A percentile compares a stretch with the other conserved stretches of the same genome.
These are phyloP conservation scores for Physaria fendleri DNA, from an alignment of 345 rosid species.

Conservation along the genomic window DNA sequence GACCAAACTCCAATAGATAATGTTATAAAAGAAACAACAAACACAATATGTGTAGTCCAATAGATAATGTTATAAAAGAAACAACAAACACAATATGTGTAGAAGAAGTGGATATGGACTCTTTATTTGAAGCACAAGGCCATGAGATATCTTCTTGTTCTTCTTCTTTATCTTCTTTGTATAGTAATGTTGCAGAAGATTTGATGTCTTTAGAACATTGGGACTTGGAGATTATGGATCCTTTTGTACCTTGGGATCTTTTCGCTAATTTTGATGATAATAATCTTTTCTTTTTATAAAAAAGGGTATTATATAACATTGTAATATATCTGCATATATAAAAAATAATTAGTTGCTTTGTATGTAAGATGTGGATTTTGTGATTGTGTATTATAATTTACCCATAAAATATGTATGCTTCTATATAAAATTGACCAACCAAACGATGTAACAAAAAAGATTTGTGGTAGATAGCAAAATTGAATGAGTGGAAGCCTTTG, in stretches of 20 bases:
- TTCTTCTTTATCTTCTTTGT: slow-evolving; percentile 28
- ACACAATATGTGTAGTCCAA: no score
- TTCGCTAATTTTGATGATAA: slow-evolving; percentile 42
- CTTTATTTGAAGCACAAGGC: slow-evolving; percentile 30
- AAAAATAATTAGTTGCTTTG: neutral
- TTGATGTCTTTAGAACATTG: slow-evolving; percentile 34
- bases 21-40: slow-evolving; percentile 10
- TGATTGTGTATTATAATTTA: neutral
- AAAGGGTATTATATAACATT: slow-evolving; percentile 7
- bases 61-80: slow-evolving; percentile 18
- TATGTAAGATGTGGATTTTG: slow-evolving; percentile 19
- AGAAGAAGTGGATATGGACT: slow-evolving; percentile 37
- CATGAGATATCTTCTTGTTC: slow-evolving; percentile 31
- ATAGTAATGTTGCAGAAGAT: slow-evolving; percentile 31
- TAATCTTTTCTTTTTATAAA: slow-evolving; percentile 30
- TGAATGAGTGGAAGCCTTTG: no score
- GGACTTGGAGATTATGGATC: slow-evolving; percentile 49
- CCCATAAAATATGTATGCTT: neutral
- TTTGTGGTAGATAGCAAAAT: no score
- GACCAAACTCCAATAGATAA: slow-evolving; percentile 14
- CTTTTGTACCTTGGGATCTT: slow-evolving; percentile 56
- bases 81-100: slow-evolving; percentile 31
- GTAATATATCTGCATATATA: neutral
- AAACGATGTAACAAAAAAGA: no score
- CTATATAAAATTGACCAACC: neutral